Evolutionary conservation across 2,329 filamentous ascomycete species (phyloP), one percentile per base, ranked within the genome.

Genomic region (Myriosclerotinia curreyana): DNA sequence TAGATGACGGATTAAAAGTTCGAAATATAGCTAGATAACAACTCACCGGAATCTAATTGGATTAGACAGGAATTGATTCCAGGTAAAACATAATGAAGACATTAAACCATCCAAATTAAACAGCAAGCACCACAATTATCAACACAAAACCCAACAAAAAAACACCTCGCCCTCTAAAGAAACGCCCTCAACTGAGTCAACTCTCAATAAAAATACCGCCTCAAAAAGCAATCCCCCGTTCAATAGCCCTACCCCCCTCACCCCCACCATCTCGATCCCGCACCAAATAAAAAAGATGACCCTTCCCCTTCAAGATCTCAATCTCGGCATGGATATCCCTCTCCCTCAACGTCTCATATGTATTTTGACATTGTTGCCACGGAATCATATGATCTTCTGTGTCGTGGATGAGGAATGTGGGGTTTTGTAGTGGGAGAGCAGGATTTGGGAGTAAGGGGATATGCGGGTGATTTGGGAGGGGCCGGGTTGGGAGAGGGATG

Each of bases 371-470:
- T 62, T 75, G 71, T 59, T 72, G 65, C 69, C 71, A 76, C 2
- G 75, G 75, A 53, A 76, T 72, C 50, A 76, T 52, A 52, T 78
- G 75, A 54, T 78, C 77, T 0, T 65, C 56, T 0, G 56, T 67
- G 0, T 68, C 67, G 64, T 76, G 75, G 0, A 77, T 66, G 0
- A 78, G 28, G 63, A 75, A 77, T 3, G 75, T 78, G 8, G 75
- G 3, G 69, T 70, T 5, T 52, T 53, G 62, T 77, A 77, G 0
- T 52, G 70, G 2, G 75, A 74, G 1, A 58, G 31, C 2, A 58
- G 36, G n/a, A 77, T 72, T 17, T 77, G 76, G 0, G 74, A 71
- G 1, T 71, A 63, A 1, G 76, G 75, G 54, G 73, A 70, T 49
- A 67, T 64, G 2, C 52, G 34, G 20, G 42, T 22, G 14, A 74